Percentiles rank a stretch among this genome's conserved stretches.
phyloP scores from a whole-genome alignment of 768 basidiomycete species.

The Rhizopogon roseolus region DNA sequence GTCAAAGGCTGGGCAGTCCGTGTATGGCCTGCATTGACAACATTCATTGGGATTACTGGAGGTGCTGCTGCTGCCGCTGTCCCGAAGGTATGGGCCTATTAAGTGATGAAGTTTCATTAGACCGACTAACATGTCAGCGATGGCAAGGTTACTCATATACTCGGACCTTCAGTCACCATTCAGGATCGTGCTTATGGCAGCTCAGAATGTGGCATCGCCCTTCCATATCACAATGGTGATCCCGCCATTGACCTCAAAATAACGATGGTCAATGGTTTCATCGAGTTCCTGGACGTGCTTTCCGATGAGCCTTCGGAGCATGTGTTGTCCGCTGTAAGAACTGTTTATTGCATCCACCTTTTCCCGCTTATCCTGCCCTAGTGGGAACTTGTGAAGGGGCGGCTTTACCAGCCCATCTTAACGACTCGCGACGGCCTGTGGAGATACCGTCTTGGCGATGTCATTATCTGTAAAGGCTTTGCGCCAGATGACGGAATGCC shows the following conservation, averaged over 20 bases:
- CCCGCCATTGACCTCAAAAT: neutral
- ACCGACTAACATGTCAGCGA: neutral
- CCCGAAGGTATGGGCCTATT: neutral
- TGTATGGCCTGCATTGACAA: constrained; percentile 5
- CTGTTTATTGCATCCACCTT: neutral
- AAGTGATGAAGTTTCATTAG: constrained; percentile 5
- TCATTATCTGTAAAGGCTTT: constrained; percentile 5
- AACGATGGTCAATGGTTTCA: constrained; percentile 1
- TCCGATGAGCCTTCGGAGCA: neutral
- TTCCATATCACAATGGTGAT: neutral
- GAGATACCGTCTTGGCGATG: constrained; percentile 6
- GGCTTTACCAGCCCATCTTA: constrained; percentile 3
- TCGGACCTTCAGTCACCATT: constrained; percentile 3
- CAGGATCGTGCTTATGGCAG: neutral
- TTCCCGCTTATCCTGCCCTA: neutral
- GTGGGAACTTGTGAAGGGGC: constrained; percentile 1
- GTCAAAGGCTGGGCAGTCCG: neutral
- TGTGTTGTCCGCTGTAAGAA: neutral
- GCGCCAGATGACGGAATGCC: constrained; percentile 4
- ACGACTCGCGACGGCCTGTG: constrained; percentile 9
- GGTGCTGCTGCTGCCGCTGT: neutral
- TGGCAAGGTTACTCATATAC: neutral
- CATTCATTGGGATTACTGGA: neutral
- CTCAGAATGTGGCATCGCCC: constrained; percentile 1
- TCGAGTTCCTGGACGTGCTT: constrained; percentile 4